A percentile compares a stretch with the other conserved stretches of the same genome.
Evolutionary conservation across 75 land plant genomes (phyloP).

Genomic region (Pseudotsuga menziesii): DNA sequence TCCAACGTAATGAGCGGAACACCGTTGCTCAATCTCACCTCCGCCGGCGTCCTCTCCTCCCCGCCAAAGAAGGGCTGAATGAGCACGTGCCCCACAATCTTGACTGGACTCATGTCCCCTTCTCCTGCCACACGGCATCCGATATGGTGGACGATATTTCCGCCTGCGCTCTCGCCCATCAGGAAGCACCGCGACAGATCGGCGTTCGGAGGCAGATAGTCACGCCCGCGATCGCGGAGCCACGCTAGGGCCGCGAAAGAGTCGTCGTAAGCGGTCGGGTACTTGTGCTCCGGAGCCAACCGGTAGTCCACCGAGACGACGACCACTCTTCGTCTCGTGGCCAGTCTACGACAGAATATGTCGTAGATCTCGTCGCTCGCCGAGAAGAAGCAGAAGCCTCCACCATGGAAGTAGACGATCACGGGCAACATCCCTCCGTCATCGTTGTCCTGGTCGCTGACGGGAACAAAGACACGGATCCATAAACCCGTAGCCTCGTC

Average conservation of each 20-base stretch:
- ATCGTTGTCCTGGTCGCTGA: neutral
- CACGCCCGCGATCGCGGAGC: slow-evolving; percentile 2
- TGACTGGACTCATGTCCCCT: slow-evolving; percentile 7
- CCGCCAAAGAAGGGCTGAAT: slow-evolving; percentile 69
- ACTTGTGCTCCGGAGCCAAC: slow-evolving; percentile 62
- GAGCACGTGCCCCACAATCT: slow-evolving; percentile 29
- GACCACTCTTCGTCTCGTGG: slow-evolving; percentile 30
- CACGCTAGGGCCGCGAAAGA: slow-evolving; percentile 44
- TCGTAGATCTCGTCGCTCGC: slow-evolving; percentile 41
- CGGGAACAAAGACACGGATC: slow-evolving; percentile 66
- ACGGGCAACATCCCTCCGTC: slow-evolving; percentile 42
- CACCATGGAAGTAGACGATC: slow-evolving; percentile 84
- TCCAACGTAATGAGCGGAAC: slow-evolving; percentile 22
- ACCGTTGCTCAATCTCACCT: slow-evolving; percentile 13
- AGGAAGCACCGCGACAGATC: slow-evolving; percentile 38
- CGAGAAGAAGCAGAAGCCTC: slow-evolving; percentile 57
- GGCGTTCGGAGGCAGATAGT: slow-evolving; percentile 11
- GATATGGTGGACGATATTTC: slow-evolving; percentile 53
- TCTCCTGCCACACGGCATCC: slow-evolving; percentile 19
- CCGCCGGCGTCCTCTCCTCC: slow-evolving; percentile 48
- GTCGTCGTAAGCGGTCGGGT: slow-evolving; percentile 74
- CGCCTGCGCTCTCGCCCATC: slow-evolving; percentile 63
- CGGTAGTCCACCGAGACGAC: slow-evolving; percentile 82
- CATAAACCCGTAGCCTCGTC: slow-evolving; percentile 49
- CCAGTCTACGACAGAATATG: slow-evolving; percentile 49